These are phyloP conservation scores for Debaryomycetaceae sp. DNA, from an alignment of 1,139 yeast species.

Conservation along the genomic window DNA sequence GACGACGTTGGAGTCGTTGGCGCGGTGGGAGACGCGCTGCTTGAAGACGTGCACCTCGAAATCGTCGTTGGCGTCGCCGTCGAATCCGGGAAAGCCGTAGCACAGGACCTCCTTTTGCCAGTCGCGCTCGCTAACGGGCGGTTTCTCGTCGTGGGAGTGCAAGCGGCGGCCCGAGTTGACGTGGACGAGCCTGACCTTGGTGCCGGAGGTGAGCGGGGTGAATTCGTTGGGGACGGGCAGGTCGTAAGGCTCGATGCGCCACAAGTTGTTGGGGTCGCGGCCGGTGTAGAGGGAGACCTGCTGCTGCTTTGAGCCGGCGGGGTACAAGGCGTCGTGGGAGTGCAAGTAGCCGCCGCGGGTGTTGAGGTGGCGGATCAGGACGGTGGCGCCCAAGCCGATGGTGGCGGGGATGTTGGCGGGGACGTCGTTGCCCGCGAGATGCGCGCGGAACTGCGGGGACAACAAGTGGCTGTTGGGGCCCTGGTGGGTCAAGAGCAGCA, in stretches of 20 bases:
- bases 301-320: constrained; percentile 91
- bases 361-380: constrained; percentile 70
- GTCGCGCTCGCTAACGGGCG: constrained; percentile 85
- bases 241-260: constrained; percentile 68
- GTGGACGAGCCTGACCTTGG: constrained; percentile 72
- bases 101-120: constrained; percentile 94
- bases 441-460: constrained; percentile 80
- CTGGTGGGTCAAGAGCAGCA: constrained; percentile 52
- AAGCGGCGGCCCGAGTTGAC: constrained; percentile 61
- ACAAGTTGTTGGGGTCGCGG: constrained; percentile 76
- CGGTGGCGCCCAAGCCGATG: constrained; percentile 78
- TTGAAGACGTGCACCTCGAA: constrained; percentile 77
- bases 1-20: constrained; percentile 50
- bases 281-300: constrained; percentile 92
- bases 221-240: constrained; percentile 42
- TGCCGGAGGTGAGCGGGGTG: constrained; percentile 63
- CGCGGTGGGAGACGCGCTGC: constrained; percentile 34
- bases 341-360: constrained; percentile 94
- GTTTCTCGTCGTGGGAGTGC: constrained; percentile 93
- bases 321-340: constrained; percentile 78
- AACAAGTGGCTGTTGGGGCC: constrained; percentile 88
- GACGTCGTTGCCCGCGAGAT: constrained; percentile 58
- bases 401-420: constrained; percentile 65
- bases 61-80: constrained; percentile 93
- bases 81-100: constrained; percentile 86